phyloP scores from a whole-genome alignment of 1,139 yeast genomes.

The Magnusiomyces sp. region DNA sequence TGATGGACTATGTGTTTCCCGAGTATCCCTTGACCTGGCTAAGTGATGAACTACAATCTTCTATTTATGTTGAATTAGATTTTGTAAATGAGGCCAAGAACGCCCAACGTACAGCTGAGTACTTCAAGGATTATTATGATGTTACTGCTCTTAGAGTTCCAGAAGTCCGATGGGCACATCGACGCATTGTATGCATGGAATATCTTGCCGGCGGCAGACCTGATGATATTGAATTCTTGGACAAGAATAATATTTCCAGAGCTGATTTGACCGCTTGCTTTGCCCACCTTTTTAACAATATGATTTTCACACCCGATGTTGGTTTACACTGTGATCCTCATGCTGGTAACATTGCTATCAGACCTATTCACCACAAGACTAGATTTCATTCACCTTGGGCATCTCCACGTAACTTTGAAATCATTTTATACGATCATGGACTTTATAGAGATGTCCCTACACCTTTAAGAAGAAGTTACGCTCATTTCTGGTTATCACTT shows the following conservation, averaged over 20 bases:
- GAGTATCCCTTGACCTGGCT: constrained; percentile 92
- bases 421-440: constrained; percentile 90
- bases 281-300: constrained; percentile 83
- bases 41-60: constrained; percentile 79
- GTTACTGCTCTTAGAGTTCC: constrained; percentile 80
- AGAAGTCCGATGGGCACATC: constrained; percentile 52
- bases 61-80: constrained; percentile 83
- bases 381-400: constrained; percentile 20
- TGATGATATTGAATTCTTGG: constrained; percentile 63
- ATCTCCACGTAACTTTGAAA: constrained; percentile 65
- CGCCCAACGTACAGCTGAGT: constrained; percentile 57
- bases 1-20: constrained; percentile 76
- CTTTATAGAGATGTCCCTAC: constrained; percentile 78
- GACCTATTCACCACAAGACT: constrained; percentile 29
- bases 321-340: constrained; percentile 97
- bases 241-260: constrained; percentile 55
- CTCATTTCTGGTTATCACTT: constrained; percentile 88
- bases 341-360: constrained; percentile 88
- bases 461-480: constrained; percentile 69
- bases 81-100: constrained; percentile 81
- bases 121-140: constrained; percentile 49
- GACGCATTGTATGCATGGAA: constrained; percentile 82
- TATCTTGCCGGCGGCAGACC: constrained; percentile 71
- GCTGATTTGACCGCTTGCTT: constrained; percentile 77
- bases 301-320: constrained; percentile 91